A percentile compares a stretch with the other conserved stretches of the same genome.
Evolutionary conservation across 345 rosid genomes (phyloP).

Genomic region (Brassica incana): DNA sequence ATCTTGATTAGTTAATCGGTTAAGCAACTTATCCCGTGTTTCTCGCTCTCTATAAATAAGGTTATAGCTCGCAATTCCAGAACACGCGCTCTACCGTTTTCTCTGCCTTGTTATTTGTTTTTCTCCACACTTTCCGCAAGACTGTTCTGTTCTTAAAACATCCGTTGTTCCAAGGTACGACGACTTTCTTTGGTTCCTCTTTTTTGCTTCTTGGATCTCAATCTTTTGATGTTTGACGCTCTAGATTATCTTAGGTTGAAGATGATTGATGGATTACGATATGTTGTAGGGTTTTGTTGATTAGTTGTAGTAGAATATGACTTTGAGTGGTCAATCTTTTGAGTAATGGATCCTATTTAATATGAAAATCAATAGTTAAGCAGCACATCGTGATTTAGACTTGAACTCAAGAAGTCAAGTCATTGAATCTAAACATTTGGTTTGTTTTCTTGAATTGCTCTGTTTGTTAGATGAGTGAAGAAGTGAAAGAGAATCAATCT

Average conservation of each 20-base stretch:
- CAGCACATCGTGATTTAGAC: conserved; percentile 2
- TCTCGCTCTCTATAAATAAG: conserved; percentile 34
- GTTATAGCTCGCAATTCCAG: conserved; percentile 23
- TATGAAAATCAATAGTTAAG: background rate
- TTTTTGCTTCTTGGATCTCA: conserved; percentile 14
- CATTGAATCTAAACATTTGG: background rate
- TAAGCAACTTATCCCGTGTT: conserved; percentile 29
- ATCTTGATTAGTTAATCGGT: background rate
- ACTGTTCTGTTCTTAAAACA: conserved; percentile 26
- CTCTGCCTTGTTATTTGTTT: conserved; percentile 11
- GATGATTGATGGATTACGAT: background rate
- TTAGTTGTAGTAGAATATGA: background rate
- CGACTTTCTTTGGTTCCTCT: conserved; percentile 7
- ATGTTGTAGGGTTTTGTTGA: background rate
- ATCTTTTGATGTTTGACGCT: conserved; percentile 12
- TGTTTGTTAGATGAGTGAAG: conserved; percentile 41
- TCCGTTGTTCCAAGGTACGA: conserved; percentile 35
- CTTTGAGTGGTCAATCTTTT: background rate
- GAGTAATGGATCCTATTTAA: background rate
- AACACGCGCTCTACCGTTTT: conserved; percentile 32
- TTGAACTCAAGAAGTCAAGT: background rate
- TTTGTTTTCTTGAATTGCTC: conserved; percentile 11
- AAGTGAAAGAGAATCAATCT: conserved; percentile 27
- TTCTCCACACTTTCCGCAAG: conserved; percentile 20
- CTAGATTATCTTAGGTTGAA: background rate